These are phyloP conservation scores for Peronospora destructor DNA, from an alignment of 352 stramenopile genomes.

Conservation along the genomic window DNA sequence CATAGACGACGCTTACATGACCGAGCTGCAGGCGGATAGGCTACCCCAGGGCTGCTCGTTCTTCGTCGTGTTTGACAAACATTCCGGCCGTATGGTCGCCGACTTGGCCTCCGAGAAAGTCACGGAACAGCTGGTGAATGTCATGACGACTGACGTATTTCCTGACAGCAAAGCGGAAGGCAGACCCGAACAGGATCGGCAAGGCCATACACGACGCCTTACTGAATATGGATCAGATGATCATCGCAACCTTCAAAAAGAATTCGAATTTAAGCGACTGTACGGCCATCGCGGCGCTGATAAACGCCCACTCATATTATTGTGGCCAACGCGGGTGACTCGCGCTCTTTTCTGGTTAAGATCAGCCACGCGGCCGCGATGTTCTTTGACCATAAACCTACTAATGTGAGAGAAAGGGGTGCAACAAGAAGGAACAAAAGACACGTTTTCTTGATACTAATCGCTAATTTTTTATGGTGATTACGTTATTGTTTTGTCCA, in stretches of 20 bases:
- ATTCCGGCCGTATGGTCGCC: conserved; percentile 54
- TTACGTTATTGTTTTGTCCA: conserved; percentile 9
- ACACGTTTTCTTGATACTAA: neutral
- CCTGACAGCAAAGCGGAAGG: conserved; percentile 22
- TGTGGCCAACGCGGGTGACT: conserved; percentile 77
- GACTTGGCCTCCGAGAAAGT: conserved; percentile 44
- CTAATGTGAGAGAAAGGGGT: conserved; percentile 53
- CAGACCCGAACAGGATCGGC: conserved; percentile 52
- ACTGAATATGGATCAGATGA: conserved; percentile 55
- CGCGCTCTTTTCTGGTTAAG: conserved; percentile 66
- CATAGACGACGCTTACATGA: conserved; percentile 80
- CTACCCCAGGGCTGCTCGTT: conserved; percentile 48
- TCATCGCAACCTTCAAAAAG: conserved; percentile 42
- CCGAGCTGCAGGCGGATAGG: conserved; percentile 35
- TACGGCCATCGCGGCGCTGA: conserved; percentile 64
- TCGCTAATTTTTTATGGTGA: neutral
- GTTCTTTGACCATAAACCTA: conserved; percentile 89
- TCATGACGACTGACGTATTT: conserved; percentile 38
- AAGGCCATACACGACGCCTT: conserved; percentile 51
- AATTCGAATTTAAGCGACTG: conserved; percentile 73
- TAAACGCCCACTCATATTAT: conserved; percentile 69
- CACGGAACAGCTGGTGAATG: conserved; percentile 29
- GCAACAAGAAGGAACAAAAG: conserved; percentile 16
- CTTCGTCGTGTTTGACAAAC: conserved; percentile 79
- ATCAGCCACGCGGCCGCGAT: conserved; percentile 50